Evolutionary conservation across 345 rosid species (phyloP).

Genomic region (Brassica juncea): DNA sequence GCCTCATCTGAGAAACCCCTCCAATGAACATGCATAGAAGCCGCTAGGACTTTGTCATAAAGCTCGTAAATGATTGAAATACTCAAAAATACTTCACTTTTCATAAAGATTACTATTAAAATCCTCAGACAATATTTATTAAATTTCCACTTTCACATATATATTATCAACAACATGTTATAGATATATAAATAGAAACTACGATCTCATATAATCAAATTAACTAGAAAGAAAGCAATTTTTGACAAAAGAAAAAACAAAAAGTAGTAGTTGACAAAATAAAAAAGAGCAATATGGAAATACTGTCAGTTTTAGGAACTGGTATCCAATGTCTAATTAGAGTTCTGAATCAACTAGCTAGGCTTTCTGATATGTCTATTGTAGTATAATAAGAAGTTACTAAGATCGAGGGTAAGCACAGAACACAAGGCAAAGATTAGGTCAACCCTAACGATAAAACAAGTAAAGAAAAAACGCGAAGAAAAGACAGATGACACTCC

Average conservation of each 20-base stretch:
- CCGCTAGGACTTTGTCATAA: neutral
- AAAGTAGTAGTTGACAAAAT: neutral
- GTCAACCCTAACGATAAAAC: constrained; percentile 27
- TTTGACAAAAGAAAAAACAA: neutral
- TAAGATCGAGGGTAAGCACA: constrained; percentile 8
- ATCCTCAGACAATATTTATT: neutral
- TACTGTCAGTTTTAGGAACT: neutral
- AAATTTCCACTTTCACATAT: neutral
- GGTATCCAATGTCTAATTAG: constrained; percentile 31
- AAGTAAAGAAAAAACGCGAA: neutral
- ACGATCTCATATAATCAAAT: neutral
- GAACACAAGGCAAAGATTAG: constrained; percentile 25
- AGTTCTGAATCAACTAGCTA: constrained; percentile 23
- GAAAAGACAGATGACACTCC: constrained; percentile 6
- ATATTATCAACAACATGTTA: neutral
- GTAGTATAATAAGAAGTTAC: neutral
- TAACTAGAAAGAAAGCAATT: neutral
- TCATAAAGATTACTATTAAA: neutral
- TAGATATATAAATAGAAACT: neutral
- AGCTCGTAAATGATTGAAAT: neutral
- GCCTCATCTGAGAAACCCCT: neutral
- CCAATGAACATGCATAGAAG: neutral
- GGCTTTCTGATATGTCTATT: neutral
- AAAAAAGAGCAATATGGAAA: neutral
- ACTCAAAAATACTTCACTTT: neutral